Base-by-base conservation (phyloP, 2,329 filamentous ascomycete species). In the Trichophyton rubrum region DNA sequence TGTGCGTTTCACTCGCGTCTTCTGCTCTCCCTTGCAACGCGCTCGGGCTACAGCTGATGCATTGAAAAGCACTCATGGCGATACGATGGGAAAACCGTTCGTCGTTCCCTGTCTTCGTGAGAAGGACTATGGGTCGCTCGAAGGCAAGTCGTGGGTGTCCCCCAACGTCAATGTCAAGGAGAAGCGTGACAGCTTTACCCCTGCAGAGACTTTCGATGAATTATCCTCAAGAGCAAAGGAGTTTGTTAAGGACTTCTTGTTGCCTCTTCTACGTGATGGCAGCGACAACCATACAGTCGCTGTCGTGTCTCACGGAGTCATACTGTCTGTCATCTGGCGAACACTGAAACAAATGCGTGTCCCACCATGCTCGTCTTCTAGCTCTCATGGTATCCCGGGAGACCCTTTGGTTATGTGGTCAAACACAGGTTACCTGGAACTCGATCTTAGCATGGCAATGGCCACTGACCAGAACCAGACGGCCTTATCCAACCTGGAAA, bases 281-380 rank as follows among this genome's bases (percentile, higher is more conserved):
- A 57, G 64, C 5, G 62, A 67, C 8, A 70, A 77, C 9, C 67
- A 71, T 5, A 74, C 77, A 1, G 75, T 90, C 11, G 85, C 84
- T 1, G 74, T 95, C 13, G 87, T 95, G 2, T 87, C 90, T 1
- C 91, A 96, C 68, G 90, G 91, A 15, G 85, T 95, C 63, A 84
- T 95, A 45, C 80, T 96, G 1, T 83, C 83, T 1, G 79, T 83
- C 35, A 72, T 96, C 0, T 85, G 87, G 79, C 79, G 80, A 60
- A 78, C 80, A 11, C 71, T 95, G 13, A 74, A 86, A 6, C 73
- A 75, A 11, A 78, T 82, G 2, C 80, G 89, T 62, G 72, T 75
- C 1, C 67, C 72, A 11, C 72, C 72, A 55, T 78, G 73, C 63
- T 72, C 84, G 5, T 67, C 68, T 1, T 66, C 83, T 27, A 72